Base-by-base conservation (phyloP, 768 basidiomycete genomes). In the Lentinula boryana region DNA sequence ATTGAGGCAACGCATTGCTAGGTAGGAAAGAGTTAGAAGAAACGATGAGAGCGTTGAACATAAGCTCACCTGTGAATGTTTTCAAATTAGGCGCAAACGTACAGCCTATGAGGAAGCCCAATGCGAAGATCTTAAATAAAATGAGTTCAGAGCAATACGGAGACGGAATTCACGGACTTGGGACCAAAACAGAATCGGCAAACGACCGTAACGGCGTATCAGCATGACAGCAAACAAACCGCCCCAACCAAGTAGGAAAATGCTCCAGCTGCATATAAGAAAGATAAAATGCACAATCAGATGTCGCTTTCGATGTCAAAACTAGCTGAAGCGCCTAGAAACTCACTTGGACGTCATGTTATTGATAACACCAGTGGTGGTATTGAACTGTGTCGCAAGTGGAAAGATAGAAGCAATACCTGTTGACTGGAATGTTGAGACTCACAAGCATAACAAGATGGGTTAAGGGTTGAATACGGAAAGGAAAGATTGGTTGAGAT, bases 101-200 rank as follows among this genome's bases (percentile, higher is more conserved):
- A 57, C 78, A 79, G 0, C 84, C 84, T n/a, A 83, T 70, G 13
- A 83, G 71, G 73, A 85, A 88, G 1, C 77, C 82, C 12, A 86
- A 67, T 0, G 84, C 80, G 23, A 87, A 68, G 12, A 88, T 64
- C 82, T 41, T 13, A 85, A 57, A 15, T 27, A 23, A 36, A 12
- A 18, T n/a, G 31, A 6, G n/a, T 18, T 44, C 4, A n/a, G 33
- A 33, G 16, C 2, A 13, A 53, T 27, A 33, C 33, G 9, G 33
- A n/a, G 18, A 15, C 2, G 44, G 41, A n/a, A 33, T 49, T 16
- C 18, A 62, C 74, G 23, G 59, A 83, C 83, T 72, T 88, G 87
- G 0, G 85, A 84, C 87, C 87, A 90, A 72, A 88, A 88, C 38
- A 90, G 69, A 12, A 88, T 74, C 0, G 87, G 86, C 1, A 90